phyloP scores from a whole-genome alignment of 2,329 filamentous ascomycete genomes.

The Zarea fungicola region DNA sequence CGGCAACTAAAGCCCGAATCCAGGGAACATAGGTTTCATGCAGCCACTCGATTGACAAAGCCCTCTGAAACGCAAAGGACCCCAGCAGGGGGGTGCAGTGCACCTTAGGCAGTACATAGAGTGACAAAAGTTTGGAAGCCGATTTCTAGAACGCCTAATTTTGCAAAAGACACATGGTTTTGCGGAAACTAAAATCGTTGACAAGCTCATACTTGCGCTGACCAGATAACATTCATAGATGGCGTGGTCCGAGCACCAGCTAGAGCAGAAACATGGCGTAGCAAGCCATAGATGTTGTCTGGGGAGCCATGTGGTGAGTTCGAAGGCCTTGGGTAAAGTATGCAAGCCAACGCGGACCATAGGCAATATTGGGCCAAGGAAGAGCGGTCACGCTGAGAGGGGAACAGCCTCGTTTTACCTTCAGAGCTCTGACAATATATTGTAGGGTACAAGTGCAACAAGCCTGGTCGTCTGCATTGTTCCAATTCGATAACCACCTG shows the following conservation, averaged over 20 bases:
- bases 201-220: slow-evolving; percentile 1
- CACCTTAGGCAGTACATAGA: too few relatives aligned
- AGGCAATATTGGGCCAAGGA: background rate
- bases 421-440: too few relatives aligned
- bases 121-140: too few relatives aligned
- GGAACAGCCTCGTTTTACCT: background rate
- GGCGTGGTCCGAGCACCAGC: background rate
- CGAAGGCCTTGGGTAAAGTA: too few relatives aligned
- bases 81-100: too few relatives aligned
- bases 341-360: background rate
- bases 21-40: background rate
- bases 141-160: slow-evolving; percentile 1
- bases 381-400: background rate
- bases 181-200: background rate
- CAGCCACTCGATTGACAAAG: too few relatives aligned
- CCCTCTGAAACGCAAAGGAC: too few relatives aligned
- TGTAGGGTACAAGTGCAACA: too few relatives aligned
- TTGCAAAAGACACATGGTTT: too few relatives aligned
- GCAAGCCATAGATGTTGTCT: background rate
- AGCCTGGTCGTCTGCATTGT: background rate
- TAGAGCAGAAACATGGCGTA: background rate
- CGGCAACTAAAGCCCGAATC: background rate
- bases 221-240: background rate
- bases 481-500: too few relatives aligned
- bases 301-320: background rate